Evolutionary conservation across 306 rosid species (phyloP), one percentile per base, ranked within the genome.

Genomic region (Cucurbita maxima): DNA sequence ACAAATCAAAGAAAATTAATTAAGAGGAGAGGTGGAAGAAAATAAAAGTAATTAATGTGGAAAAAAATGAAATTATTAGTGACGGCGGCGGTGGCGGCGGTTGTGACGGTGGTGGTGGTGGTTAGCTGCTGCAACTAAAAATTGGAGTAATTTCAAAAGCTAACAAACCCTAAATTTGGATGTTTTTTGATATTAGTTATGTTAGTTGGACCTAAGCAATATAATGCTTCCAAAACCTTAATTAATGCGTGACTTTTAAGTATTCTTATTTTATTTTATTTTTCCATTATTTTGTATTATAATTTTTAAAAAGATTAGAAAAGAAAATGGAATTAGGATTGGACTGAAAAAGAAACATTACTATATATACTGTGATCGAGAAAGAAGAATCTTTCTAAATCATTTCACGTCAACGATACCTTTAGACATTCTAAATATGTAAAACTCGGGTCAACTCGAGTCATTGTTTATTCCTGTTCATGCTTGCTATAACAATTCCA

Each of bases 211-310:
- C 45, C 80, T 82, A 73, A 68, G 19, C 74, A 47, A 58, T 30
- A 58, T 12, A 25, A 66, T 75, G 67, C 71, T 34, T 57, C 82
- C 73, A 25, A 74, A 71, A 37, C 1, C 45, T 3, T 45, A 73
- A 50, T 52, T 84, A 86, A 43, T 66, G 38, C 93, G 83, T 89
- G 79, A 77, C 82, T 85, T 81, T 76, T 76, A 92, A 88, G 90
- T 5, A 30, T 30, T 30, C 34, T 30, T 30, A 30, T 30, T 30
- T 30, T 30, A 30, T 14, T 73, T 52, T 81, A 88, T 62, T 83
- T 76, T 77, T 76, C 50, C 7, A 22, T 51, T 69, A 22, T 58
- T 61, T 20, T 11, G 14, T 71, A 0, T 30, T 30, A 30, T 30
- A 30, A 30, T 30, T 30, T 22, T 30, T 30, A 30, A 30, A 30